Evolutionary conservation across 23 red algal genomes (phyloP).

Genomic region (Agarophyton chilense): DNA sequence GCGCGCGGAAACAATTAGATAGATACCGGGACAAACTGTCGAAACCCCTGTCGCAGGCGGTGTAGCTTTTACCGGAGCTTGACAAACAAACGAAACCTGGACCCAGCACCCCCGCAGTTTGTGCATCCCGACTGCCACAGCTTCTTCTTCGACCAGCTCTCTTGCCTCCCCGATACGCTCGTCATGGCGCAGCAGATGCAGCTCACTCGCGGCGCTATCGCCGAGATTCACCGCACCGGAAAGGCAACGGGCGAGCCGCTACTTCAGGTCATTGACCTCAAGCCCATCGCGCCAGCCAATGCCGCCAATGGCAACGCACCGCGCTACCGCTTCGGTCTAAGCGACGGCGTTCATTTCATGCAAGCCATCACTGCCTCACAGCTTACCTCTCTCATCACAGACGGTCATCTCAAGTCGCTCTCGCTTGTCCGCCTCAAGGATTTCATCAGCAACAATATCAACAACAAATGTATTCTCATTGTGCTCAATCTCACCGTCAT

Average conservation of each 20-base stretch:
- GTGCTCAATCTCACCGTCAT: constrained; percentile 89
- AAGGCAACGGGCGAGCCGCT: constrained; percentile 47
- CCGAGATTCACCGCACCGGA: constrained; percentile 48
- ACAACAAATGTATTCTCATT: constrained; percentile 77
- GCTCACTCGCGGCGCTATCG: constrained; percentile 58
- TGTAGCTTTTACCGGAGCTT: too few species aligned
- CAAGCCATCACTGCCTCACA: constrained; percentile 92
- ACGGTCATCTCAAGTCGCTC: constrained; percentile 62
- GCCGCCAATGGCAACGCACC: constrained; percentile 45
- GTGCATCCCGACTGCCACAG: too few species aligned
- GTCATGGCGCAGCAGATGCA: neutral
- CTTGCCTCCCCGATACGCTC: neutral
- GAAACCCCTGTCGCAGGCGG: too few species aligned
- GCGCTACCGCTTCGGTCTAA: constrained; percentile 82
- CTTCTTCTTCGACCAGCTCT: too few species aligned
- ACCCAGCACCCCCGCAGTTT: too few species aligned
- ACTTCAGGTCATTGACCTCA: constrained; percentile 78
- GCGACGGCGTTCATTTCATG: constrained; percentile 79
- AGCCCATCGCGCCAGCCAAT: constrained; percentile 54
- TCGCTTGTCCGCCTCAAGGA: constrained; percentile 85
- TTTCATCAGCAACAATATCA: constrained; percentile 83
- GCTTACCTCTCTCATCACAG: constrained; percentile 79
- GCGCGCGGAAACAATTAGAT: neutral
- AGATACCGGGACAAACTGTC: too few species aligned
- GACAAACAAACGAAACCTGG: too few species aligned